A percentile compares a stretch with the other conserved stretches of the same genome.
phyloP scores from a whole-genome alignment of 2,329 filamentous ascomycete genomes.

The Lachnellula arida region DNA sequence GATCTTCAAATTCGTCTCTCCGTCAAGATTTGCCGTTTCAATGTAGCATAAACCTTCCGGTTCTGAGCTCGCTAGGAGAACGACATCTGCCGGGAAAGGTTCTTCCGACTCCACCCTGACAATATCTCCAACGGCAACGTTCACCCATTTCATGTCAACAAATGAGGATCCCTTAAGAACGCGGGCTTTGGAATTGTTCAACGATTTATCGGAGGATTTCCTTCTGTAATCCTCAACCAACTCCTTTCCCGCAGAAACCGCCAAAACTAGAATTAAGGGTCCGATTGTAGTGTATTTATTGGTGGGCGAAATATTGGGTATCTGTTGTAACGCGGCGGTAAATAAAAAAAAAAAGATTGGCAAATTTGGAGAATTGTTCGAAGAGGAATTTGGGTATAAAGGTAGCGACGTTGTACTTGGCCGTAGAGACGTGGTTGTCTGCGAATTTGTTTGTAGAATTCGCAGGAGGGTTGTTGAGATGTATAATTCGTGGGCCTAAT shows the following conservation, averaged over 20 bases:
- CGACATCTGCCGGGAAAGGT: slow-evolving; percentile 89
- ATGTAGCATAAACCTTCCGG: slow-evolving; percentile 98
- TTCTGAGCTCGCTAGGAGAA: slow-evolving; percentile 89
- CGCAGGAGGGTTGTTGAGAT: slow-evolving; percentile 92
- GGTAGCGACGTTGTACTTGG: slow-evolving; percentile 92
- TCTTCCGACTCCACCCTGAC: slow-evolving; percentile 91
- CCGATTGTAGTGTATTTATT: slow-evolving; percentile 96
- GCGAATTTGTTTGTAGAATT: slow-evolving; percentile 87
- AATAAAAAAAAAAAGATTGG: slow-evolving; percentile 99
- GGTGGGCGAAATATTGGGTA: slow-evolving; percentile 89
- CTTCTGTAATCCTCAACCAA: slow-evolving; percentile 89
- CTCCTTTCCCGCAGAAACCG: slow-evolving; percentile 96
- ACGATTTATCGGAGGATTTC: slow-evolving; percentile 75
- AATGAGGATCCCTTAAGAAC: slow-evolving; percentile 82
- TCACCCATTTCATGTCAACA: slow-evolving; percentile 86
- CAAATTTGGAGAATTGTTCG: slow-evolving; percentile 98
- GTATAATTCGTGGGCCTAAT: slow-evolving; percentile 85
- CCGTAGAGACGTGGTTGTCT: slow-evolving; percentile 95
- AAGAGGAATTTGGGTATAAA: slow-evolving; percentile 96
- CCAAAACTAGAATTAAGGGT: slow-evolving; percentile 80
- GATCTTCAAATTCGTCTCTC: slow-evolving; percentile 97
- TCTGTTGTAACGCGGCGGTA: slow-evolving; percentile 89
- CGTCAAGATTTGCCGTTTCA: slow-evolving; percentile 95
- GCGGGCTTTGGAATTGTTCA: slow-evolving; percentile 83
- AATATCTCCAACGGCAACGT: slow-evolving; percentile 88